Evolutionary conservation across 2,329 filamentous ascomycete genomes (phyloP).

Genomic region (Monilinia vaccinii-corymbosi): DNA sequence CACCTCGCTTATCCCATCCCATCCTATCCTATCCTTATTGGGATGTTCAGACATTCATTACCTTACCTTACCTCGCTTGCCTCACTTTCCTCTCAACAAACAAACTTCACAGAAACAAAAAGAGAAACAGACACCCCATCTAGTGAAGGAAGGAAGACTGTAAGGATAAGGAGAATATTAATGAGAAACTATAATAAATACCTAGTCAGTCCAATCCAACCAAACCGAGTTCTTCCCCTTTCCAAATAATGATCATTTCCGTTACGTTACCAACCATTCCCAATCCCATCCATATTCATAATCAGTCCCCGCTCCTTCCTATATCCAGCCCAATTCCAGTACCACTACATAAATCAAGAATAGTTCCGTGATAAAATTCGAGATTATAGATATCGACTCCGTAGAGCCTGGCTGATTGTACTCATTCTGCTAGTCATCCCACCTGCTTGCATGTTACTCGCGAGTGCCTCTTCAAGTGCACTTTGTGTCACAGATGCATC

Average conservation of each 20-base stretch:
- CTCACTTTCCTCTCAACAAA: too few species aligned
- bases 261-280: not conserved
- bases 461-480: conserved; percentile 67
- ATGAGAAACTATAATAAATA: not conserved
- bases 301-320: not conserved
- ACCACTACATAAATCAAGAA: not conserved
- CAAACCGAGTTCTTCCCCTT: too few species aligned
- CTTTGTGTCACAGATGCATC: conserved; percentile 76
- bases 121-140: not conserved
- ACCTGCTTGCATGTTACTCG: conserved; percentile 60
- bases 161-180: not conserved
- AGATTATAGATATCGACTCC: conserved; percentile 45
- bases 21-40: too few species aligned
- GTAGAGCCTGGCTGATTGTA: conserved; percentile 55
- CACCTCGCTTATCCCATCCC: too few species aligned
- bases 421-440: conserved; percentile 55
- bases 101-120: not conserved
- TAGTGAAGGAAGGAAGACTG: too few species aligned
- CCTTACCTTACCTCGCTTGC: too few species aligned
- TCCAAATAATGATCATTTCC: too few species aligned
- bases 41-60: too few species aligned
- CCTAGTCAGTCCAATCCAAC: not conserved
- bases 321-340: not conserved
- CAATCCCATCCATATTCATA: not conserved
- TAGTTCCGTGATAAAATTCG: not conserved